phyloP scores from a whole-genome alignment of 345 rosid species.

The Aquilaria sinensis region DNA sequence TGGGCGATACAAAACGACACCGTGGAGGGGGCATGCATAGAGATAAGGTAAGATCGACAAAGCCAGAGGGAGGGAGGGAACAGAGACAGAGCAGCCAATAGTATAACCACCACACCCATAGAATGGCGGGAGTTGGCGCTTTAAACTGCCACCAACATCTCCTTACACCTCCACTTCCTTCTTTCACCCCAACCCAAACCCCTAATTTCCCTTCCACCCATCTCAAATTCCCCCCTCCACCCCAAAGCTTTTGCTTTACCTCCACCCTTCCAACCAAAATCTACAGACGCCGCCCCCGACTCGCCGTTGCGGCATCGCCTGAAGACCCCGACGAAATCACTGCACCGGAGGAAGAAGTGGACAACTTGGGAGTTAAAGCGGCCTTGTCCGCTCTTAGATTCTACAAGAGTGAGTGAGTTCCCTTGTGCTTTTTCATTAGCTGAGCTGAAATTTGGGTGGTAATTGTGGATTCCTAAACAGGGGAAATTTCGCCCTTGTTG shows the following conservation, averaged over 20 bases:
- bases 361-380: constrained; percentile 65
- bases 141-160: constrained; percentile 19
- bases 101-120: no score
- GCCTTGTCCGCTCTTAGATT: constrained; percentile 70
- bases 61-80: no score
- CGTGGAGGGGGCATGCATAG: no score
- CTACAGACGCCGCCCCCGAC: constrained; percentile 16
- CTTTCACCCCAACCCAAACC: constrained; percentile 12
- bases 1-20: no score
- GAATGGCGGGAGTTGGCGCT: constrained; percentile 47
- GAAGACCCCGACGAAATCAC: constrained; percentile 26
- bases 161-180: not conserved
- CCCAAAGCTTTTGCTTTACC: constrained; percentile 2
- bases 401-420: constrained; percentile 52
- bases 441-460: not conserved
- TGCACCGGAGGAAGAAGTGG: constrained; percentile 37
- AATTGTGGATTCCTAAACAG: constrained; percentile 27
- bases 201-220: constrained; percentile 11
- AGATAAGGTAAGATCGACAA: no score
- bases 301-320: constrained; percentile 17
- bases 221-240: constrained; percentile 5
- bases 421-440: not conserved
- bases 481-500: constrained; percentile 80
- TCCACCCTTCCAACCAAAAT: constrained; percentile 15
- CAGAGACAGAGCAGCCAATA: no score